Percentiles rank a stretch among this genome's conserved stretches.
Conservation (phyloP, 768 basidiomycete genomes). For the Gymnopilus junonius region DNA sequence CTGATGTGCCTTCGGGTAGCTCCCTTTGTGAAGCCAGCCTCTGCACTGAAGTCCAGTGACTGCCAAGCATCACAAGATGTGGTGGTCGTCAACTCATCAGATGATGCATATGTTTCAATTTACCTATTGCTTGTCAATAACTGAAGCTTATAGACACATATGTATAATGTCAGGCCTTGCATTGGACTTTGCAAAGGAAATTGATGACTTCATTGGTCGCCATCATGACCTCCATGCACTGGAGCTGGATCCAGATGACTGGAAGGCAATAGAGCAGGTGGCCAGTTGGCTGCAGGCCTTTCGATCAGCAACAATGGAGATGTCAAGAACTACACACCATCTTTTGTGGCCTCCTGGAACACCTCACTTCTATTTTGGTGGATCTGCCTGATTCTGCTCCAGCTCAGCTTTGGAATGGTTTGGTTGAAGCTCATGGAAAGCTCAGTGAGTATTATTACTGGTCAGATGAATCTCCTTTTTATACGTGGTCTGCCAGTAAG, state of each 20-base stretch:
- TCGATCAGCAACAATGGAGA: constrained; percentile 34
- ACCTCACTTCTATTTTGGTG: constrained; percentile 14
- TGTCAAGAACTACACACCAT: constrained; percentile 40
- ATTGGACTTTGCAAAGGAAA: neutral
- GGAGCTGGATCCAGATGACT: neutral
- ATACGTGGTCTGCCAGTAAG: neutral
- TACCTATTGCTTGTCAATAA: constrained; percentile 23
- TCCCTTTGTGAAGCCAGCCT: no score
- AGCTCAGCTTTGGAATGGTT: neutral
- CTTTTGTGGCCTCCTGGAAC: constrained; percentile 36
- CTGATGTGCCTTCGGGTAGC: no score
- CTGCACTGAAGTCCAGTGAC: no score
- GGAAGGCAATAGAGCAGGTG: neutral
- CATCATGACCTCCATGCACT: neutral
- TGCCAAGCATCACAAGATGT: no score
- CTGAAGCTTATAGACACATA: no score
- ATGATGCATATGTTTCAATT: constrained; percentile 29
- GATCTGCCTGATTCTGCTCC: neutral
- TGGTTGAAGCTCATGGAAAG: neutral
- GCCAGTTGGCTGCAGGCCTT: constrained; percentile 30
- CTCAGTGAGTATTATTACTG: neutral
- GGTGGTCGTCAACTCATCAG: constrained; percentile 37
- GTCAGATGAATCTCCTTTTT: neutral
- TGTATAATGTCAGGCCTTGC: constrained; percentile 15
- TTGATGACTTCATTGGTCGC: neutral